These are phyloP conservation scores for Quercus lobata DNA, from an alignment of 331 rosid species.

Conservation along the genomic window DNA sequence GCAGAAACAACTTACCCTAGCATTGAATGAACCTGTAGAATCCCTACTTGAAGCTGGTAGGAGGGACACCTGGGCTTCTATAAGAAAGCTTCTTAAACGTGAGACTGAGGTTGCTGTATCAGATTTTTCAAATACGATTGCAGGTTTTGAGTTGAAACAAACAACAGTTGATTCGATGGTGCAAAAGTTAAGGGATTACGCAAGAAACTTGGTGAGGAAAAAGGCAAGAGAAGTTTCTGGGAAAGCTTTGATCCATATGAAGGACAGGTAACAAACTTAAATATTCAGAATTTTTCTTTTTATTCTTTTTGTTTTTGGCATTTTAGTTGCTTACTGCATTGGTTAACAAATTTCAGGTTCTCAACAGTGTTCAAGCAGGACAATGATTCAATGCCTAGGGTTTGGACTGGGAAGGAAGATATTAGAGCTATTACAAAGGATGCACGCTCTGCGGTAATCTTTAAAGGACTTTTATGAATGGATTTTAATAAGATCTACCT, in stretches of 20 bases:
- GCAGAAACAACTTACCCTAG: constrained; percentile 58
- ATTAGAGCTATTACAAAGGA: constrained; percentile 70
- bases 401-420: constrained; percentile 93
- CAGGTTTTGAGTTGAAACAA: constrained; percentile 76
- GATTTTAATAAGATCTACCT: neutral
- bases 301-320: neutral
- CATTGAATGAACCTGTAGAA: constrained; percentile 65
- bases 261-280: constrained; percentile 61
- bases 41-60: constrained; percentile 68
- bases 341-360: constrained; percentile 55
- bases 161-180: constrained; percentile 45
- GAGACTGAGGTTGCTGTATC: constrained; percentile 56
- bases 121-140: constrained; percentile 38
- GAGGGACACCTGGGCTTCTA: constrained; percentile 68
- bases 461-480: neutral
- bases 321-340: constrained; percentile 24
- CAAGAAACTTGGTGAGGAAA: constrained; percentile 67
- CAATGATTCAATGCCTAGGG: constrained; percentile 78
- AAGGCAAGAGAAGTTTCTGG: constrained; percentile 87
- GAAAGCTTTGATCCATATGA: constrained; percentile 73
- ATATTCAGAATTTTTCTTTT: neutral
- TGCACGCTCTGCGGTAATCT: constrained; percentile 65
- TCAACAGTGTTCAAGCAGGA: constrained; percentile 77
- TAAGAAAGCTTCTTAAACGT: constrained; percentile 63
- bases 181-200: constrained; percentile 49